Conservation (phyloP, 305 asterid species). For the Solanum hybrid region DNA sequence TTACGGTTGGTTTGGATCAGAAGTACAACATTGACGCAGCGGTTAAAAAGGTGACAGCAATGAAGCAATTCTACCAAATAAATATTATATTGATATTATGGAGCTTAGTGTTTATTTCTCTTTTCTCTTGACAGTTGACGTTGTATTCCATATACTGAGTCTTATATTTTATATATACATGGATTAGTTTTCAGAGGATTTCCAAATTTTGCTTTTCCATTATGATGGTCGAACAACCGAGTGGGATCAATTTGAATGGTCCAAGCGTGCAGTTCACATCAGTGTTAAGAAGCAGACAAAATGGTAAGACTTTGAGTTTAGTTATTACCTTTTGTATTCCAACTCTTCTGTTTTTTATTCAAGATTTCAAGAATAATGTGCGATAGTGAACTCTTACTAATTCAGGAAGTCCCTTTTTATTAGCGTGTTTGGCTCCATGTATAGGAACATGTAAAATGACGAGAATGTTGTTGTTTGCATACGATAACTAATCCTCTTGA, state of each 20-base stretch:
- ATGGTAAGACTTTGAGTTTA: slow-evolving; percentile 27
- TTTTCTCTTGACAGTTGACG: too few species aligned
- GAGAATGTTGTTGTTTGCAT: not conserved
- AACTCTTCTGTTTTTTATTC: too few species aligned
- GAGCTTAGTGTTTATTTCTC: not conserved
- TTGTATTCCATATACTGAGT: too few species aligned
- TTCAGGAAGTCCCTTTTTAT: not conserved
- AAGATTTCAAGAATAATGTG: too few species aligned
- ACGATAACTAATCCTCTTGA: not conserved
- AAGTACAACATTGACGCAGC: slow-evolving; percentile 42
- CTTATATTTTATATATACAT: too few species aligned
- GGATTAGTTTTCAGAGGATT: slow-evolving; percentile 49
- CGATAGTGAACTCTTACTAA: not conserved
- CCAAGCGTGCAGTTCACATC: slow-evolving; percentile 53
- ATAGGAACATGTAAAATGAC: not conserved
- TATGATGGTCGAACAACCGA: slow-evolving; percentile 53
- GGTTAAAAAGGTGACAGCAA: slow-evolving; percentile 40
- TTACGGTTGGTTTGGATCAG: slow-evolving; percentile 60
- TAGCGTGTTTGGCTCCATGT: not conserved
- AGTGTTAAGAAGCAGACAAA: slow-evolving; percentile 51
- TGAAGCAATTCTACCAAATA: too few species aligned
- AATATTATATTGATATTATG: too few species aligned
- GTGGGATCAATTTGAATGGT: slow-evolving; percentile 66
- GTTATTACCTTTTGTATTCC: too few species aligned
- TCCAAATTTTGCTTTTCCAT: slow-evolving; percentile 53